These are phyloP conservation scores for Senna siamea DNA, from an alignment of 306 rosid genomes.

Conservation along the genomic window DNA sequence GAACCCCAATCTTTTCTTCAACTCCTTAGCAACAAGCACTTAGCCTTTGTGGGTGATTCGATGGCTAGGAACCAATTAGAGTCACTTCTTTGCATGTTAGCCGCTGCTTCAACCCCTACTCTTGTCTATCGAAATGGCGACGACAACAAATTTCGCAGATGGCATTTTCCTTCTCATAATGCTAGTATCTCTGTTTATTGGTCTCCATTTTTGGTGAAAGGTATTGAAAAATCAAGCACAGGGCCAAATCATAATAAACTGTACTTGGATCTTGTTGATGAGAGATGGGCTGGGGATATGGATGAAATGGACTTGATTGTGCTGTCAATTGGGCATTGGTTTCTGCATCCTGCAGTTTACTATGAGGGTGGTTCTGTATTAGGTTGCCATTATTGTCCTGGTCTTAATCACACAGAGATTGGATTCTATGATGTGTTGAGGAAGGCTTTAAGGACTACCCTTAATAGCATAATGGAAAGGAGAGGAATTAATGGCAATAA, in stretches of 20 bases:
- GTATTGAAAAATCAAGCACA: constrained; percentile 63
- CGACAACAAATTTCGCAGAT: constrained; percentile 69
- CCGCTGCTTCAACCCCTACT: constrained; percentile 60
- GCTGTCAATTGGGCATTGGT: constrained; percentile 91
- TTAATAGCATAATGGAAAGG: constrained; percentile 57
- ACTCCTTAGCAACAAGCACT: constrained; percentile 59
- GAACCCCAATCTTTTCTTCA: constrained; percentile 70
- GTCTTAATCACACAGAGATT: constrained; percentile 75
- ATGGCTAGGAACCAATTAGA: constrained; percentile 96
- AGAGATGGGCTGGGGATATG: constrained; percentile 76
- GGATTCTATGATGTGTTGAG: constrained; percentile 82
- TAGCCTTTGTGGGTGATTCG: constrained; percentile 93
- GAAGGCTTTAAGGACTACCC: constrained; percentile 68
- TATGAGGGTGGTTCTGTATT: constrained; percentile 58
- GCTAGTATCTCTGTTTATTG: constrained; percentile 68
- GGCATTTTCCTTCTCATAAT: constrained; percentile 72
- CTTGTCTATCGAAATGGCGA: constrained; percentile 60
- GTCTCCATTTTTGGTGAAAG: constrained; percentile 91
- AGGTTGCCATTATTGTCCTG: constrained; percentile 92
- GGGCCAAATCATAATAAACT: constrained; percentile 60
- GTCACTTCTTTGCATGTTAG: constrained; percentile 84
- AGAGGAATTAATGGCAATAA: too few relatives aligned
- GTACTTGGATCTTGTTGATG: constrained; percentile 72
- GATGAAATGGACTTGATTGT: constrained; percentile 58
- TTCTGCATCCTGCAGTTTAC: constrained; percentile 86